A percentile compares a stretch with the other conserved stretches of the same genome.
These are phyloP conservation scores for Suillus occidentalis DNA, from an alignment of 768 basidiomycete genomes.

Conservation along the genomic window DNA sequence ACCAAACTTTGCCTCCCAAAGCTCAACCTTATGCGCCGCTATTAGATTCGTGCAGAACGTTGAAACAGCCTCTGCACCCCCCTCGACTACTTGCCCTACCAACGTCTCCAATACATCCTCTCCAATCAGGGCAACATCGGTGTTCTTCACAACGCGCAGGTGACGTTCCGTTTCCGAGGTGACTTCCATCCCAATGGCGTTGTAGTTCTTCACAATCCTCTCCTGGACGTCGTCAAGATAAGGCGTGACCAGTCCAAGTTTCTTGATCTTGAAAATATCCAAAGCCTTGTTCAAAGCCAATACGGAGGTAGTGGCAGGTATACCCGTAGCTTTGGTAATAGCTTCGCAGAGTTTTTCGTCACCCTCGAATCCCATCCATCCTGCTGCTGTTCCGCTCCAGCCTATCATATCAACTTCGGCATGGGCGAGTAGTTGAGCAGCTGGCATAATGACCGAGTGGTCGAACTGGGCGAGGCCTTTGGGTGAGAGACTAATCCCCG, in stretches of 20 bases:
- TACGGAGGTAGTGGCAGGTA: not conserved
- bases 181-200: not conserved
- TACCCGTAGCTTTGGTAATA: conserved; percentile 1
- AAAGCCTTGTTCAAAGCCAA: conserved; percentile 3
- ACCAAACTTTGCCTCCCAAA: not conserved
- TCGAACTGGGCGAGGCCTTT: conserved; percentile 1
- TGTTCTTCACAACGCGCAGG: not conserved
- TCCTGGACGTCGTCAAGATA: not conserved
- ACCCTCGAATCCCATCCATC: not conserved
- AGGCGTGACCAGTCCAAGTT: conserved; percentile 2
- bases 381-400: conserved; percentile 3
- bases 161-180: not conserved
- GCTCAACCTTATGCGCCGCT: not conserved
- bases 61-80: not conserved
- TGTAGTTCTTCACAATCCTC: conserved; percentile 2
- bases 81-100: not conserved
- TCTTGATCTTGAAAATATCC: not conserved
- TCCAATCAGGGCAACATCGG: not conserved
- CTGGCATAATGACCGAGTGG: not conserved
- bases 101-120: not conserved
- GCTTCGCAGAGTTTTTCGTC: not conserved
- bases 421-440: not conserved
- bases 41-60: not conserved
- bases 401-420: conserved; percentile 4
- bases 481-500: not conserved